These are phyloP conservation scores for Ceratobasidium sp. DNA, from an alignment of 1,284 basidiomycete genomes.

Conservation along the genomic window DNA sequence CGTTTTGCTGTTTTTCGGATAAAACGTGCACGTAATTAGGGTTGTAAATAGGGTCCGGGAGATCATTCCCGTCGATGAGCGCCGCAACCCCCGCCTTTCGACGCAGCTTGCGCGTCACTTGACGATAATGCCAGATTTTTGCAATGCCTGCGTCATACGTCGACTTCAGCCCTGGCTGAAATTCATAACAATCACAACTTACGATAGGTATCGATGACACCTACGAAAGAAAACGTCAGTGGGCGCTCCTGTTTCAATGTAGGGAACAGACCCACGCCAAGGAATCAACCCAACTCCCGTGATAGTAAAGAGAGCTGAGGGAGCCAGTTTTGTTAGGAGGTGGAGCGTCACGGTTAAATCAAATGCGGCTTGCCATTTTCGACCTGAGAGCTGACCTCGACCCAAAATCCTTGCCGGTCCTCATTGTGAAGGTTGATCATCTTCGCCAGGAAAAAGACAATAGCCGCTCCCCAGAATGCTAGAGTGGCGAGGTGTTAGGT, in stretches of 20 bases:
- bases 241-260: no score
- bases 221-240: constrained; percentile 70
- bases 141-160: constrained; percentile 66
- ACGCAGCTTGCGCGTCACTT: constrained; percentile 68
- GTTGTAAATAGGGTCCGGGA: constrained; percentile 81
- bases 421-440: constrained; percentile 77
- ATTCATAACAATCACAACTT: constrained; percentile 53
- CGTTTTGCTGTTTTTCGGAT: constrained; percentile 76
- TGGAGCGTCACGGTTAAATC: constrained; percentile 10
- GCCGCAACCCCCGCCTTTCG: constrained; percentile 72
- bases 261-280: constrained; percentile 48
- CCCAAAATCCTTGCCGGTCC: constrained; percentile 76
- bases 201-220: constrained; percentile 84
- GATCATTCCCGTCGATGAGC: constrained; percentile 78
- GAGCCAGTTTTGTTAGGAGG: background rate
- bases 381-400: constrained; percentile 83
- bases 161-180: background rate
- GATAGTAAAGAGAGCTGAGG: constrained; percentile 78
- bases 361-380: constrained; percentile 68
- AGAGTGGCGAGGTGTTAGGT: constrained; percentile 7
- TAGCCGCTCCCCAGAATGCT: constrained; percentile 83
- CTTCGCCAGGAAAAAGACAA: constrained; percentile 80
- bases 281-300: constrained; percentile 68
- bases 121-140: constrained; percentile 81
- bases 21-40: constrained; percentile 81